These are phyloP conservation scores for Candida gigantensis DNA, from an alignment of 1,139 yeast genomes.

Conservation along the genomic window DNA sequence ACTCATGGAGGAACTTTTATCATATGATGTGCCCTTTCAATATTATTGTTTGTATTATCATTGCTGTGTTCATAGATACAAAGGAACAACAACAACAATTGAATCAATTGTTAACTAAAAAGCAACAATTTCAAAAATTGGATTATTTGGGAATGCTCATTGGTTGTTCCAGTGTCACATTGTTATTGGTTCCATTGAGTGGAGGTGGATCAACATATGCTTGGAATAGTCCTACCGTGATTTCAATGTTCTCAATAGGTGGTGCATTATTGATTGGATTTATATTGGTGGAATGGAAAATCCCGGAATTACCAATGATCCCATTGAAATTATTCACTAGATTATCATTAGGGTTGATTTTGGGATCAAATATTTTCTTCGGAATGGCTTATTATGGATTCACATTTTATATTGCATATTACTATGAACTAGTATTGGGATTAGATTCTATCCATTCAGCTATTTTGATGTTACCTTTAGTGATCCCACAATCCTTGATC, in stretches of 20 bases:
- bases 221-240: conserved; percentile 52
- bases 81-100: conserved; percentile 19
- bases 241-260: conserved; percentile 47
- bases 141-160: conserved; percentile 53
- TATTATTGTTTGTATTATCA: conserved; percentile 23
- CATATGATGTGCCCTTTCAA: conserved; percentile 47
- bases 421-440: conserved; percentile 48
- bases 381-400: conserved; percentile 52
- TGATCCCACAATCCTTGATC: conserved; percentile 32
- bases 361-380: conserved; percentile 42
- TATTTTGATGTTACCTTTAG: conserved; percentile 38
- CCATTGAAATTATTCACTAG: conserved; percentile 48
- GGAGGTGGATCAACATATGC: conserved; percentile 55
- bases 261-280: conserved; percentile 38
- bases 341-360: conserved; percentile 36
- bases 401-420: conserved; percentile 49
- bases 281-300: conserved; percentile 42
- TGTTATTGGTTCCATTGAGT: conserved; percentile 49
- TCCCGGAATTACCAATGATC: conserved; percentile 52
- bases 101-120: conserved; percentile 24
- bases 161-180: conserved; percentile 44
- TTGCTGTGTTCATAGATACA: conserved; percentile 29
- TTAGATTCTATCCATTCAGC: conserved; percentile 35
- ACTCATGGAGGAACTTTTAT: conserved; percentile 52
- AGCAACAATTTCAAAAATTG: conserved; percentile 39